Evolutionary conservation across 768 basidiomycete genomes (phyloP), one percentile per base, ranked within the genome.

Genomic region (Gloeopeniophorella convolvens): DNA sequence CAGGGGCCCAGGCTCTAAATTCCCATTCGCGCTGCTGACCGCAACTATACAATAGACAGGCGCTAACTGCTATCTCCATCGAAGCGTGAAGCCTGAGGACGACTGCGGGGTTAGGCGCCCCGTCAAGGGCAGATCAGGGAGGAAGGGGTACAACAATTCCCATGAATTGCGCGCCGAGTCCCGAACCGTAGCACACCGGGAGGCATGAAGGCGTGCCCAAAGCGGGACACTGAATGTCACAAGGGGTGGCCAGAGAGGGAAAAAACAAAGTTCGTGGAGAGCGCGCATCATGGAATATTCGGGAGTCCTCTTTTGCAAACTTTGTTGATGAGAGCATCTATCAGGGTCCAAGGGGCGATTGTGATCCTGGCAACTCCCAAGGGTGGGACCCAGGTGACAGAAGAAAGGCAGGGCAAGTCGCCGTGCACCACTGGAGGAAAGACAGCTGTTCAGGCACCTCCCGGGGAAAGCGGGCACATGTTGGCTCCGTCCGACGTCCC

Each of bases 221-320:
- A 33, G 30, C 33, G 34, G 27, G 18, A 43, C 34, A 42, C 21
- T 47, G 42, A 18, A 37, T 35, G 33, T 50, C 49, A 50, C 21
- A n/a, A 30, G 28, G 23, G 21, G 11, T 24, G 12, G n/a, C 20
- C 3, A 15, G 5, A 4, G 16, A n/a, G 13, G 42, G 35, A 15
- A 37, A 9, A 26, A 48, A 52, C 42, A 47, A 42, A 46, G 45
- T 48, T 47, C 30, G 41, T 28, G 21, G 21, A 31, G 40, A 21
- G 31, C 21, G 18, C 27, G 28, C 16, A 47, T 33, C 45, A 26
- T 54, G 31, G 35, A 48, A 42, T 37, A 37, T 42, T 53, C 46
- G 46, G 46, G 37, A 6, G 13, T 24, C 42, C 28, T 12, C 15
- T 24, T 36, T 30, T 27, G 33, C 51, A 52, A 27, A 41, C 27